Evolutionary conservation across 2,329 filamentous ascomycete genomes (phyloP), one percentile per base, ranked within the genome.

Genomic region (Sporothrix pallida): DNA sequence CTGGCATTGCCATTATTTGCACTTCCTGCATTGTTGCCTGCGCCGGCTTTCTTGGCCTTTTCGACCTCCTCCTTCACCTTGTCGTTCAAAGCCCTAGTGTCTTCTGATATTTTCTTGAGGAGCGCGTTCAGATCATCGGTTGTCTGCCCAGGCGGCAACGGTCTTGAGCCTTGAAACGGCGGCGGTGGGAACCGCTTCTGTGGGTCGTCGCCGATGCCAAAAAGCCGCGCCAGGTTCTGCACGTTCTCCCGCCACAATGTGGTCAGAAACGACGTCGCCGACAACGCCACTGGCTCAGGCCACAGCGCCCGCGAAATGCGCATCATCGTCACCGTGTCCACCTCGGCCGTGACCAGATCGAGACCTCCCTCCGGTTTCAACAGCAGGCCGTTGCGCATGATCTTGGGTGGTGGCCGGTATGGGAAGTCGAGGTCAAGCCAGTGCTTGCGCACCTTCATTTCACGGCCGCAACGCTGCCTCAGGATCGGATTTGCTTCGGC

Each of bases 381-480:
- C 17, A 77, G 54, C 20, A 76, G 62, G 1, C 89, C 90, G 68
- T 86, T 86, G 74, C 88, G 85, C 74, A 86, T 83, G 73, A 88
- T 90, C 72, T 84, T 85, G 5, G 90, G 89, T 1, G 90, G 89
- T 58, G 90, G 87, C 50, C 82, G 82, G 60, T 81, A 80, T 0
- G 90, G 90, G 75, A 88, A 92, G 69, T 89, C 84, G 37, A 91
- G 82, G 56, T 91, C 86, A 42, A 92, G 82, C 90, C 89, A 91
- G 70, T 82, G 84, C 73, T 85, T 85, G 48, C 83, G 83, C 44
- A 90, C 75, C 52, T 82, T 83, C 68, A 88, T 83, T 0, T 84
- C 81, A 37, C 83, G 82, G 10, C 88, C 89, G 46, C 83, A 83
- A 48, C 83, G 80, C 2, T 81, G 77, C 9, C 76, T 80, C n/a